A percentile compares a stretch with the other conserved stretches of the same genome.
Evolutionary conservation across 2,329 filamentous ascomycete genomes (phyloP).

Genomic region (Aquanectria penicillioides): DNA sequence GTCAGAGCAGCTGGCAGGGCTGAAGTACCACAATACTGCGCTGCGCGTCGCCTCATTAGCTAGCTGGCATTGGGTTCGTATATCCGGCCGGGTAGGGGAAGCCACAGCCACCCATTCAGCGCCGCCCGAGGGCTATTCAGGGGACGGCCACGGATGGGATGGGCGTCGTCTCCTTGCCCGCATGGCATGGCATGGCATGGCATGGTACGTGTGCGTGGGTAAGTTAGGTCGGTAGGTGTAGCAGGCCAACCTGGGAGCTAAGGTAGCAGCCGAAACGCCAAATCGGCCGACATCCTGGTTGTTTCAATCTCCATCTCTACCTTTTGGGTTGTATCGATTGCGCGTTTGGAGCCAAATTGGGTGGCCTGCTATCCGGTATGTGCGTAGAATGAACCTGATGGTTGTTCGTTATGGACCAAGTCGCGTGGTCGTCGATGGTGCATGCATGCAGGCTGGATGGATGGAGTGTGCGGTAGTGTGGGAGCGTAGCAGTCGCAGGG

Average conservation of each 20-base stretch:
- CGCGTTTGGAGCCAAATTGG: background rate
- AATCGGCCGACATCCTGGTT: background rate
- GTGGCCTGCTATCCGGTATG: no score
- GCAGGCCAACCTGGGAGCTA: background rate
- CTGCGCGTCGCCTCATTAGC: background rate
- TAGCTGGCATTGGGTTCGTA: background rate
- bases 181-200: no score
- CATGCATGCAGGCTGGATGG: constrained; percentile 15
- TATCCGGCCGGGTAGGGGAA: background rate
- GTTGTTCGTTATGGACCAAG: constrained; percentile 2
- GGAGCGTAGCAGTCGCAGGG: background rate
- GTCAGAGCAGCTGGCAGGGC: constrained; percentile 14
- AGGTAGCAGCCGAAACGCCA: background rate
- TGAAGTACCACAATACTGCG: background rate
- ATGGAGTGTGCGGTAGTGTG: background rate
- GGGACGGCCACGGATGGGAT: no score
- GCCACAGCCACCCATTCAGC: background rate
- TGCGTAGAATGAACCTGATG: background rate
- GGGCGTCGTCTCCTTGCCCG: background rate
- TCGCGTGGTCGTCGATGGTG: constrained; percentile 15
- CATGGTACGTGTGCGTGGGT: no score
- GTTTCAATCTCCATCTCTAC: constrained; percentile 11
- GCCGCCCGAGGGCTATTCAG: background rate
- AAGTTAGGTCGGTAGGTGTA: no score
- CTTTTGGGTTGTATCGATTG: background rate